Base-by-base conservation (phyloP, 768 basidiomycete species). In the Lentinula sp. region DNA sequence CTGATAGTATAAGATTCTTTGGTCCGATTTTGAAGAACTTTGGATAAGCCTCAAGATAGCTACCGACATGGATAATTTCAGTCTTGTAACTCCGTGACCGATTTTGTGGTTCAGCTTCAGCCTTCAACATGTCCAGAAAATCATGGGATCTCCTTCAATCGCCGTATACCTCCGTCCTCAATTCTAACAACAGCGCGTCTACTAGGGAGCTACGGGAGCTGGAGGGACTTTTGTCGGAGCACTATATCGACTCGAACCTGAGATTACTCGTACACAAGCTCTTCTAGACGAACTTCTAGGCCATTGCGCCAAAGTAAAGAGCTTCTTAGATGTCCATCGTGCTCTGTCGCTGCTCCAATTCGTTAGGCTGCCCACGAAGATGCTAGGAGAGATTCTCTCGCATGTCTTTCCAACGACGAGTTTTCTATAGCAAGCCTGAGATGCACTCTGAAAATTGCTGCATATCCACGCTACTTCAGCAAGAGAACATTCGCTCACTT, bases 371-470 rank as follows among this genome's bases (percentile, higher is more conserved):
- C 69, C 73, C 4, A 16, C 62, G 0, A 71, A 73, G 40, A 51
- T 68, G 5, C 51, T 74, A 1, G 59, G 61, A 7, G 67, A 68
- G 37, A 70, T 73, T 16, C 73, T 73, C 54, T 28, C 67, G 7
- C 61, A 51, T 8, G 73, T 71, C 61, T 60, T 74, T 2, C 66
- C 69, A 3, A n/a, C 58, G 0, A 54, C 62, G 37, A 18, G 49
- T 3, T 63, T 67, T 39, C 59, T 61, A 15, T 63, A 63, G 8
- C 70, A 68, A 61, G 67, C 16, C 52, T 61, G 8, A 37, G 28
- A 1, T 9, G 63, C 65, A 11, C 61, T 73, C 13, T 73, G 72
- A 71, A 65, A 64, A 39, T 65, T 64, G 23, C 32, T 71, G 7
- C 61, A 62, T 46, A 59, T 67, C 49, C 21, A 32, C 28, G 9